Conservation (phyloP, 345 rosid genomes). For the Murraya paniculata region DNA sequence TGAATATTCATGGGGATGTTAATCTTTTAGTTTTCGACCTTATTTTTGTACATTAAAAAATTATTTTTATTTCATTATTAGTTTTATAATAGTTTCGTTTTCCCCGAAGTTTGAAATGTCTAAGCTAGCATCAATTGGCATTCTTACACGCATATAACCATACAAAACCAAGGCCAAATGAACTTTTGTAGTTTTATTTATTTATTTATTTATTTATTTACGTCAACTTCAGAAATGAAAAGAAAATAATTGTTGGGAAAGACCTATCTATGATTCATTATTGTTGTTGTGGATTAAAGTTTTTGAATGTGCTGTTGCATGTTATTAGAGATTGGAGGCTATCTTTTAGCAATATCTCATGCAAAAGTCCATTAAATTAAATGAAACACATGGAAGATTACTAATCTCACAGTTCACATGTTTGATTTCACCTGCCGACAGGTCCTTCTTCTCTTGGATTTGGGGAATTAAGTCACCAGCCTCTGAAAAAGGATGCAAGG, state of each 20-base stretch:
- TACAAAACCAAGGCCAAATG: too few species aligned
- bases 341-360: background rate
- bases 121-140: too few species aligned
- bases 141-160: too few species aligned
- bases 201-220: too few species aligned
- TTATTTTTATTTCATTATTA: too few species aligned
- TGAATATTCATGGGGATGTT: too few species aligned
- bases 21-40: too few species aligned
- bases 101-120: too few species aligned
- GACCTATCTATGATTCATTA: background rate
- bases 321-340: background rate
- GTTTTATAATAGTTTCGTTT: too few species aligned
- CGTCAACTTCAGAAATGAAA: background rate
- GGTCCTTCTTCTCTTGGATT: background rate
- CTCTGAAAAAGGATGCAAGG: background rate
- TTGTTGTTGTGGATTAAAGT: background rate
- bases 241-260: background rate
- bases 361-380: background rate
- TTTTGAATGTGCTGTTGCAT: background rate
- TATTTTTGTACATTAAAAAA: too few species aligned
- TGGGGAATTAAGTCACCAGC: background rate
- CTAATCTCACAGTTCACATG: background rate
- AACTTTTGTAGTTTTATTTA: too few species aligned
- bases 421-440: background rate
- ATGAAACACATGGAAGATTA: background rate